phyloP scores from a whole-genome alignment of 2,329 filamentous ascomycete genomes.

The Annulohypoxylon truncatum region DNA sequence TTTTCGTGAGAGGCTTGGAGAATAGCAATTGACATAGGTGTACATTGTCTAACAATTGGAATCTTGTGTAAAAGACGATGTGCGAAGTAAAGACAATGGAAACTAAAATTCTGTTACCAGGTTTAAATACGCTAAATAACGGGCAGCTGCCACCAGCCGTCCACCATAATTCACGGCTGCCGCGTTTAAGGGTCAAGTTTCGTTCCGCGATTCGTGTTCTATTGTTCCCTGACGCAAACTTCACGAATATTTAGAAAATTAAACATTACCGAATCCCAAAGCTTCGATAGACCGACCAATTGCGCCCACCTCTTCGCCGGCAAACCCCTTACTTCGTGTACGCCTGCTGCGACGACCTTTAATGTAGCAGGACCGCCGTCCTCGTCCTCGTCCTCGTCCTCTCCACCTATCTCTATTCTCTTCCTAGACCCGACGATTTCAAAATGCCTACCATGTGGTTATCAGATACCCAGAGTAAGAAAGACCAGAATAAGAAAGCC shows the following conservation, averaged over 20 bases:
- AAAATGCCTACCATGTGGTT: constrained; percentile 94
- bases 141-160: constrained; percentile 28
- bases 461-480: constrained; percentile 91
- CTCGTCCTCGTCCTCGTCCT: too few relatives aligned
- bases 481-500: neutral
- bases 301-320: neutral
- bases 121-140: constrained; percentile 12
- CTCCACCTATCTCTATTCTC: neutral
- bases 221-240: constrained; percentile 24
- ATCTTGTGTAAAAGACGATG: neutral
- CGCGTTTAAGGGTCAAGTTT: constrained; percentile 16
- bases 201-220: constrained; percentile 38
- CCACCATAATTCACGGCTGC: neutral
- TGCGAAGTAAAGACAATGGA: neutral
- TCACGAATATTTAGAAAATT: constrained; percentile 19
- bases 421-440: constrained; percentile 24
- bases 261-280: neutral
- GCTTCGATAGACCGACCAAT: constrained; percentile 14
- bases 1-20: neutral
- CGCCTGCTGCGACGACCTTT: neutral
- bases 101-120: constrained; percentile 17
- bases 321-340: neutral
- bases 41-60: neutral
- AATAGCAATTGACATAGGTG: neutral
- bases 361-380: neutral